Percentiles rank a stretch among this genome's conserved stretches.
Conservation (phyloP, 345 rosid species). For the Lepidium didymum region DNA sequence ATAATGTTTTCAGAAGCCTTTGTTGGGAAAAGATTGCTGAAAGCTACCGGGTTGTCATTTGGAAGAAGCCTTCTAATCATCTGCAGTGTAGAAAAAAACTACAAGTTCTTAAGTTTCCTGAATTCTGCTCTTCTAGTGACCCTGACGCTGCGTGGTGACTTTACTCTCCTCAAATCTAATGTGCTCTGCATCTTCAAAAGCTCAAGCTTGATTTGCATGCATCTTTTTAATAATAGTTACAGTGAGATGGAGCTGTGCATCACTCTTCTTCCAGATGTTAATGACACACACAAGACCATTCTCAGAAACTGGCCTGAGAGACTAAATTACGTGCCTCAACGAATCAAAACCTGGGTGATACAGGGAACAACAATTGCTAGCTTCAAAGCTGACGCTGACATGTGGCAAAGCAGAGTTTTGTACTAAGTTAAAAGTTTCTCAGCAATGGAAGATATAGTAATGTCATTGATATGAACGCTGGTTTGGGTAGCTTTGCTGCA, state of each 20-base stretch:
- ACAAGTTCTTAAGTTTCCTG: constrained; percentile 27
- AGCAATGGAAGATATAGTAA: constrained; percentile 44
- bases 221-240: constrained; percentile 34
- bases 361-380: constrained; percentile 29
- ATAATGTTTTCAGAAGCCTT: constrained; percentile 43
- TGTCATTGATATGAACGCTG: constrained; percentile 70
- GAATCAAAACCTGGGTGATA: constrained; percentile 23
- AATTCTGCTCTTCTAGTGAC: constrained; percentile 34
- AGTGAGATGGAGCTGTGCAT: constrained; percentile 50
- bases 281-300: constrained; percentile 2
- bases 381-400: constrained; percentile 33
- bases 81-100: constrained; percentile 37
- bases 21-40: constrained; percentile 72
- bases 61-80: constrained; percentile 67
- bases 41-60: constrained; percentile 43
- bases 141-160: constrained; percentile 55
- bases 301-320: constrained; percentile 47
- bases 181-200: constrained; percentile 2
- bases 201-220: not conserved
- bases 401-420: constrained; percentile 42
- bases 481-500: constrained; percentile 63
- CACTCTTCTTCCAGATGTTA: constrained; percentile 37
- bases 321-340: constrained; percentile 36
- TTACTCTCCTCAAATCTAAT: not conserved
- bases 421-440: constrained; percentile 42